A percentile compares a stretch with the other conserved stretches of the same genome.
Conservation (phyloP, 805 yeast species). For the Saccharomycopsis lassenensis region DNA sequence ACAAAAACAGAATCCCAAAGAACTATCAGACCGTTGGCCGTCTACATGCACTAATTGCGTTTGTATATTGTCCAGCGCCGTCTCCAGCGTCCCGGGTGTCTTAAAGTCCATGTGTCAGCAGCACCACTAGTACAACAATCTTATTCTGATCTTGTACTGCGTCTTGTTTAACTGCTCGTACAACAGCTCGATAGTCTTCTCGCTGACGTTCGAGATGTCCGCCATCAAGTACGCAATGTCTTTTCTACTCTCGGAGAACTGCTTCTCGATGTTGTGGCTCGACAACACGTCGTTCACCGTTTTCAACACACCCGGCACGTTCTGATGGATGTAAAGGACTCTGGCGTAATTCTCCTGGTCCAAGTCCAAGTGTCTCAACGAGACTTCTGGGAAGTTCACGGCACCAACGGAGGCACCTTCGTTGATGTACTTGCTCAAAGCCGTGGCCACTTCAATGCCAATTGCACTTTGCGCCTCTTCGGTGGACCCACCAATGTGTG, state of each 20-base stretch:
- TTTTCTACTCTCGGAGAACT: conserved; percentile 93
- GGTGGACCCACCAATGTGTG: conserved; percentile 98
- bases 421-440: conserved; percentile 83
- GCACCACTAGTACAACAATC: conserved; percentile 80
- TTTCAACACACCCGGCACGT: conserved; percentile 97
- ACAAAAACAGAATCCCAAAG: too few species aligned
- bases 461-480: conserved; percentile 98
- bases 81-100: too few species aligned
- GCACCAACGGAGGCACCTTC: conserved; percentile 94
- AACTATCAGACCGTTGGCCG: too few species aligned
- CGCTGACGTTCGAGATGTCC: conserved; percentile 79
- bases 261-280: conserved; percentile 93
- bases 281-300: conserved; percentile 94
- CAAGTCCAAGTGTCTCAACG: conserved; percentile 75
- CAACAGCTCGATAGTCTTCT: conserved; percentile 71
- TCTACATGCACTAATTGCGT: too few species aligned
- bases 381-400: conserved; percentile 97
- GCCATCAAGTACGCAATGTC: conserved; percentile 97
- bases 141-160: conserved; percentile 81
- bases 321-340: conserved; percentile 91
- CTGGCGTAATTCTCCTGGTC: conserved; percentile 85
- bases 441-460: conserved; percentile 87
- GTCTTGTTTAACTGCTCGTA: conserved; percentile 82
- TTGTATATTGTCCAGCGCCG: too few species aligned
- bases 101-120: too few species aligned